Base-by-base conservation (phyloP, 495 filamentous ascomycete species). In the Penicillium herquei region DNA sequence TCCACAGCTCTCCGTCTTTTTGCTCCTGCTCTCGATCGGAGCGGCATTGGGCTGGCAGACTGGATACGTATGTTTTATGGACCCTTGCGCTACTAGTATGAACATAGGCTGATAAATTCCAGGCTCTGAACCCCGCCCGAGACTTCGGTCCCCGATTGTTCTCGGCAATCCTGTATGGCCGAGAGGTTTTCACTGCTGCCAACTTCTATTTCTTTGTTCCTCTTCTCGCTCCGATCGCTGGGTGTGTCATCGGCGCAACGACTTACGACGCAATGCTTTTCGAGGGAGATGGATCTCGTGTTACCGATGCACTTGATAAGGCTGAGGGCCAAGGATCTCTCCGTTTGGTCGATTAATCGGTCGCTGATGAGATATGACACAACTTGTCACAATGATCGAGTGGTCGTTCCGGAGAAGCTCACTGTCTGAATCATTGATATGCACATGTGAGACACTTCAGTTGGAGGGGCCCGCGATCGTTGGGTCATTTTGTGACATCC, bases 1-100 rank as follows among this genome's bases (percentile, higher is more conserved):
- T 10, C 64, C 67, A 13, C 70, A 72, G 53, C 10, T 72, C 12
- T 64, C 65, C 1, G 43, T 63, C 33, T 72, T 72, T 39, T 21
- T 72, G 52, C 64, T 72, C 12, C 57, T 72, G 30, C 62, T 66
- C 18, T 59, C 55, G 17, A 72, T 72, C 30, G 70, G 70, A 17
- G 67, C 70, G 4, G 62, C 70, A 3, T 17, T 72, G 39, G 70
- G 70, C 9, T 72, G 70, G 70, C 65, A 72, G 59, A 72, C 70
- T 11, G 70, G 70, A 35, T 72, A 72, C 30, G 70, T 72, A 72
- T 3, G 70, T 62, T 37, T 14, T 34, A 16, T 9, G 18, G 2
- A 3, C 31, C 7, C n/a, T 9, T 17, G 11, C 44, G 1, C 26
- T 44, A 26, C 21, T 26, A 26, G 21, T 9, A 14, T 14, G 17